phyloP scores from a whole-genome alignment of 805 yeast genomes.

The Yamadazyma laniorum region DNA sequence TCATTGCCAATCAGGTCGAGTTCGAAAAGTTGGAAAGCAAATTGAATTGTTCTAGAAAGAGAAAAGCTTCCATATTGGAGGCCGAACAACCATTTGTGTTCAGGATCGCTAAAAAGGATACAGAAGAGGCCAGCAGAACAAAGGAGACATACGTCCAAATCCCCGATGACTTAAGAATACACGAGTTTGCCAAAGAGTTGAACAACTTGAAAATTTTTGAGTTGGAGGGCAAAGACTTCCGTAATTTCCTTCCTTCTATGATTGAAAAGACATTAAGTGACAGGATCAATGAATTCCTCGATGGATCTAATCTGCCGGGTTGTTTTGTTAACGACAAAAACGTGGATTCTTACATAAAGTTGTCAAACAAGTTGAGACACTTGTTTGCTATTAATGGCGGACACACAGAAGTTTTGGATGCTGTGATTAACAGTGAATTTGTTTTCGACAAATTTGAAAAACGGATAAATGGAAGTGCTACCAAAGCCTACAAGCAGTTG shows the following conservation, averaged over 20 bases:
- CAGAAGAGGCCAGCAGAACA: too few species aligned
- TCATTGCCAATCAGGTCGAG: constrained; percentile 46
- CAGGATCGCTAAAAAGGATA: not conserved
- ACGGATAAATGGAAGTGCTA: not conserved
- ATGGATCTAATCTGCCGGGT: constrained; percentile 1
- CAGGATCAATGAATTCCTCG: constrained; percentile 3
- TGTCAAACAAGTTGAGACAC: constrained; percentile 27
- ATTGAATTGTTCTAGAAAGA: constrained; percentile 8
- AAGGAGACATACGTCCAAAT: constrained; percentile 7
- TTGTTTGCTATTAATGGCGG: constrained; percentile 55
- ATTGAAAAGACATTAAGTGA: not conserved
- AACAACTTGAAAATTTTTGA: constrained; percentile 2
- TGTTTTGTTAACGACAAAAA: constrained; percentile 3
- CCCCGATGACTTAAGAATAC: constrained; percentile 11
- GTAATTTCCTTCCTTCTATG: not conserved
- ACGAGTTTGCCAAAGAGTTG: constrained; percentile 11
- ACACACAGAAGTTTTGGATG: constrained; percentile 56
- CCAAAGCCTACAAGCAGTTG: constrained; percentile 22
- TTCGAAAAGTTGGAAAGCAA: constrained; percentile 42
- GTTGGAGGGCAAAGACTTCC: constrained; percentile 4
- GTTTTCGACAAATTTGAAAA: constrained; percentile 45
- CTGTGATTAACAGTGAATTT: constrained; percentile 49
- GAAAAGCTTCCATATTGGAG: not conserved
- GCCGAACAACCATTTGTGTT: not conserved
- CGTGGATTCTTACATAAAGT: constrained; percentile 9